Percentiles rank a stretch among this genome's conserved stretches.
Conservation (phyloP, 306 rosid species). For the Cucurbita maxima region DNA sequence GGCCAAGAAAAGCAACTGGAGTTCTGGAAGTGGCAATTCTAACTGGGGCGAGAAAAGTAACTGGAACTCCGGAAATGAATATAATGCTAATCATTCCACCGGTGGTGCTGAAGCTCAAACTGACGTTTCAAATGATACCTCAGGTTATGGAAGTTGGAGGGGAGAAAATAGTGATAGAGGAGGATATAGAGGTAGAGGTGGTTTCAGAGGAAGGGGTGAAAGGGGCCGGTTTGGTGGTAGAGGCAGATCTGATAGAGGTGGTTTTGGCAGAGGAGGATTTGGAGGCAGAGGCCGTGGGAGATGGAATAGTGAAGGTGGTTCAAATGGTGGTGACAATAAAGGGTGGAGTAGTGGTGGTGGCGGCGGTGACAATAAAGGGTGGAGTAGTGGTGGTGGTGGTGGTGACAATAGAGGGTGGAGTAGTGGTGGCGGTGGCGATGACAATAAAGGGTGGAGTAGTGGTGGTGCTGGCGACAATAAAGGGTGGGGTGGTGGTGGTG, state of each 20-base stretch:
- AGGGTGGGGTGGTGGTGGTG: slow-evolving; percentile 21
- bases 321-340: slow-evolving; percentile 23
- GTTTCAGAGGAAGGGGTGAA: slow-evolving; percentile 34
- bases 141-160: slow-evolving; percentile 17
- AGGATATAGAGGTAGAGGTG: slow-evolving; percentile 45
- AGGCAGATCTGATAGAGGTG: slow-evolving; percentile 47
- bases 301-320: slow-evolving; percentile 42
- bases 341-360: slow-evolving; percentile 26
- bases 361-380: slow-evolving; percentile 21
- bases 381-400: slow-evolving; percentile 40
- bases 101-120: slow-evolving; percentile 16
- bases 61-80: slow-evolving; percentile 23
- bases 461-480: slow-evolving; percentile 18
- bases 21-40: slow-evolving; percentile 15
- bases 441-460: slow-evolving; percentile 24
- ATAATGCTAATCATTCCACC: background rate
- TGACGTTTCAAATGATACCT: background rate
- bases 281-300: slow-evolving; percentile 65
- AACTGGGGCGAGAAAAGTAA: slow-evolving; percentile 19
- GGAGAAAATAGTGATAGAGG: slow-evolving; percentile 36
- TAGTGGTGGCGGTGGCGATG: slow-evolving; percentile 24
- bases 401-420: slow-evolving; percentile 32
- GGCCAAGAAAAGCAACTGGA: slow-evolving; percentile 35
- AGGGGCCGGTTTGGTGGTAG: slow-evolving; percentile 35
- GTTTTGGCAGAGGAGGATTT: slow-evolving; percentile 27